Percentiles rank a stretch among this genome's conserved stretches.
These are phyloP conservation scores for Talaromyces sp. DNA, from an alignment of 2,329 filamentous ascomycete species.

Conservation along the genomic window DNA sequence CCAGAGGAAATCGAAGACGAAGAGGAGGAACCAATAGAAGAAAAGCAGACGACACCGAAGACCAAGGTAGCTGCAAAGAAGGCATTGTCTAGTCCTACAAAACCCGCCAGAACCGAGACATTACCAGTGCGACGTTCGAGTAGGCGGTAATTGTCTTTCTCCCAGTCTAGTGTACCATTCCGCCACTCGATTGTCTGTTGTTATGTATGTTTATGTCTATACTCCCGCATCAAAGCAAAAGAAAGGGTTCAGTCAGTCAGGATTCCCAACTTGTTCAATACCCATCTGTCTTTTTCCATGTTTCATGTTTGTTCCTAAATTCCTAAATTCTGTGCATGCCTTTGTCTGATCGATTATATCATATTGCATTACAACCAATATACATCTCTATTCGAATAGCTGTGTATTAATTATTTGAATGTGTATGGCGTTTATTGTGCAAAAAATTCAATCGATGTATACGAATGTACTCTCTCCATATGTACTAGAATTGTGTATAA, in stretches of 20 bases:
- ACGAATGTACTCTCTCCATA: slow-evolving; percentile 3
- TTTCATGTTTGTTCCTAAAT: neutral
- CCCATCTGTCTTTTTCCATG: slow-evolving; percentile 2
- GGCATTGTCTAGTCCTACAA: slow-evolving; percentile 6
- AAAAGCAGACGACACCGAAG: slow-evolving; percentile 2
- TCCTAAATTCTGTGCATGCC: neutral
- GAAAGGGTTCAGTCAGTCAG: slow-evolving; percentile 2
- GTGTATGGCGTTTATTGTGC: neutral
- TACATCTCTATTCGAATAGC: neutral
- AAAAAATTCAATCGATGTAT: neutral
- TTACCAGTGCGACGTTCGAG: slow-evolving; percentile 18
- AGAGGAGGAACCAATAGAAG: slow-evolving; percentile 1
- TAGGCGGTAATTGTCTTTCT: slow-evolving; percentile 6
- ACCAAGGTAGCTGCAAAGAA: slow-evolving; percentile 3
- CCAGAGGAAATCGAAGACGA: neutral
- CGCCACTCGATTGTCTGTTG: neutral
- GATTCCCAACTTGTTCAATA: slow-evolving; percentile 12
- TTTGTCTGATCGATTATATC: neutral
- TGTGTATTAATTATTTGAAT: neutral
- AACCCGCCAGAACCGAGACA: slow-evolving; percentile 10
- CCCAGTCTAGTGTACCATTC: neutral
- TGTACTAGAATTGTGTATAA: slow-evolving; percentile 12
- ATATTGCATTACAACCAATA: neutral
- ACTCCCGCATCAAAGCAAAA: neutral
- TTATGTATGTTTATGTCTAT: slow-evolving; percentile 4